A percentile compares a stretch with the other conserved stretches of the same genome.
These are phyloP conservation scores for Solanum megistacrolobum DNA, from an alignment of 257 asterid species.

Conservation along the genomic window DNA sequence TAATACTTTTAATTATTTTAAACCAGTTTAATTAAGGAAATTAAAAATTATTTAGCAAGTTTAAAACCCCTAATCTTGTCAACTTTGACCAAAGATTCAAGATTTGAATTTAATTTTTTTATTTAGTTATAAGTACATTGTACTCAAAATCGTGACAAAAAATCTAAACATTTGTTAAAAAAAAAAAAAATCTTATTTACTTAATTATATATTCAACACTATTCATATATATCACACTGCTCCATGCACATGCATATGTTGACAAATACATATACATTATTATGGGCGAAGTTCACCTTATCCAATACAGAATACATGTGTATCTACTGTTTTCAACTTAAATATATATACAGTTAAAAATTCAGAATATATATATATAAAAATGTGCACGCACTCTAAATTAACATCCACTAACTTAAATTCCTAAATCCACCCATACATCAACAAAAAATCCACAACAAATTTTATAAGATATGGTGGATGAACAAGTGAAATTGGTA, in stretches of 20 bases:
- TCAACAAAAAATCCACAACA: neutral
- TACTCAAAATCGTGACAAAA: neutral
- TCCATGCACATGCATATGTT: neutral
- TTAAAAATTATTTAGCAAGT: neutral
- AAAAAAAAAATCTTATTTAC: neutral
- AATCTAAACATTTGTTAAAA: neutral
- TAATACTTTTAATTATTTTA: constrained; percentile 18
- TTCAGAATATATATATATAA: neutral
- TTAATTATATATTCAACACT: neutral
- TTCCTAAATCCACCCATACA: neutral
- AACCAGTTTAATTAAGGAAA: constrained; percentile 9
- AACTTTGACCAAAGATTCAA: neutral
- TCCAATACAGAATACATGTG: neutral
- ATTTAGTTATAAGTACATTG: neutral
- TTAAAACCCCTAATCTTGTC: neutral
- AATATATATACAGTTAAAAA: neutral
- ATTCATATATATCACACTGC: neutral
- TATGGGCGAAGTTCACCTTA: neutral
- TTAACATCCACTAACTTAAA: neutral
- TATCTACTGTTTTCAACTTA: neutral
- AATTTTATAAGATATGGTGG: neutral
- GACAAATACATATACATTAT: neutral
- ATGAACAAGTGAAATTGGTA: constrained; percentile 10
- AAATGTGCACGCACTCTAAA: neutral
- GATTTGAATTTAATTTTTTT: neutral